These are phyloP conservation scores for Geosiphon pyriformis DNA, from an alignment of 192 early-diverging fungal species.

Conservation along the genomic window DNA sequence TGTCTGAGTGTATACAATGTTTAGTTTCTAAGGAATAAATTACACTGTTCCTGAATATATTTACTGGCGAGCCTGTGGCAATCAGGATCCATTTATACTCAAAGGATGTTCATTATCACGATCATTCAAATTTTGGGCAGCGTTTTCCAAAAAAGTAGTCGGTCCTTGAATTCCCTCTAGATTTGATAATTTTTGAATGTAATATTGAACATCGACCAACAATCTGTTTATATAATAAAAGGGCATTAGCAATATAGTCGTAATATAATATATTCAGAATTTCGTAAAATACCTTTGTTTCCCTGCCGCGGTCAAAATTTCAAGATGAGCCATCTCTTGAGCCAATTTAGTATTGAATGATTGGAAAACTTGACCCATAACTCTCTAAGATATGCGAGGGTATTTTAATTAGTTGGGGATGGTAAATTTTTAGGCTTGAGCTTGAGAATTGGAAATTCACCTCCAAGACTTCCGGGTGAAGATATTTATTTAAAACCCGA, in stretches of 20 bases:
- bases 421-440: not conserved
- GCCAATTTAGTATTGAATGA: constrained; percentile 18
- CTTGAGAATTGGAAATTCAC: constrained; percentile 32
- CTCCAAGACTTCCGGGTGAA: constrained; percentile 66
- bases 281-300: constrained; percentile 6
- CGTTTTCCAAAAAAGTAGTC: constrained; percentile 9
- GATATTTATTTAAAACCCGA: constrained; percentile 83
- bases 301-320: constrained; percentile 7
- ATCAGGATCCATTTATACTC: no score
- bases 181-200: constrained; percentile 17
- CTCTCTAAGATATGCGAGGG: constrained; percentile 4
- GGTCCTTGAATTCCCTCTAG: constrained; percentile 13
- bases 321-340: constrained; percentile 15
- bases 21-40: no score
- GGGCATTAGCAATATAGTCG: not conserved
- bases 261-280: not conserved
- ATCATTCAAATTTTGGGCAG: no score
- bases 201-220: constrained; percentile 8
- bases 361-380: constrained; percentile 18
- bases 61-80: no score
- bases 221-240: not conserved
- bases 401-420: not conserved
- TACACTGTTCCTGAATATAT: no score
- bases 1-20: no score
- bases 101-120: no score